These are phyloP conservation scores for Hysterium pulicare DNA, from an alignment of 2,329 filamentous ascomycete genomes.

Conservation along the genomic window DNA sequence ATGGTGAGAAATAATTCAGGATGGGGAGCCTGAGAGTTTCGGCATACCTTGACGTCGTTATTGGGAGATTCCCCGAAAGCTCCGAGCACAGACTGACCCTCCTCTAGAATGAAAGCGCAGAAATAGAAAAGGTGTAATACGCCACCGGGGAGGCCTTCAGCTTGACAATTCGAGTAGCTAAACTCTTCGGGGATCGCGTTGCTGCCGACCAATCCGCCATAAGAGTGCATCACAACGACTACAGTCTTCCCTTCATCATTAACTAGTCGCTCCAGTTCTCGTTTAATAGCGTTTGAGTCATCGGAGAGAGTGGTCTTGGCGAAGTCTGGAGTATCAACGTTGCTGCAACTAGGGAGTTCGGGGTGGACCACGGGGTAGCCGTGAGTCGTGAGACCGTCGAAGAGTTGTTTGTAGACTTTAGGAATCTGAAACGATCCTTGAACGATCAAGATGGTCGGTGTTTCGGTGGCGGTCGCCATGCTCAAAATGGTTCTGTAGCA, in stretches of 20 bases:
- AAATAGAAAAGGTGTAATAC: conserved; percentile 9
- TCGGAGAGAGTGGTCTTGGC: conserved; percentile 7
- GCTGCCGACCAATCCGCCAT: conserved; percentile 23
- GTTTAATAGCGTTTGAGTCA: conserved; percentile 13
- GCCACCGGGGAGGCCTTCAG: conserved; percentile 5
- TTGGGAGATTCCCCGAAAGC: conserved; percentile 8
- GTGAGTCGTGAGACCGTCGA: conserved; percentile 11
- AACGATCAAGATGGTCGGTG: conserved; percentile 22
- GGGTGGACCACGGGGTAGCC: conserved; percentile 19
- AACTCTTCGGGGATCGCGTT: conserved; percentile 19
- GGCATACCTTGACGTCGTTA: conserved; percentile 2
- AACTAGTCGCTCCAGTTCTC: conserved; percentile 6
- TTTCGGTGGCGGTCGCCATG: conserved; percentile 10
- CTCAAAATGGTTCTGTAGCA: no score
- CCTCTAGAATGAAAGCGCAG: conserved; percentile 9
- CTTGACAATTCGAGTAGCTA: conserved; percentile 9
- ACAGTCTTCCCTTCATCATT: conserved; percentile 20
- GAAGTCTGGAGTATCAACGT: conserved; percentile 17
- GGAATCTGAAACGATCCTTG: conserved; percentile 25
- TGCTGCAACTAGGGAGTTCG: conserved; percentile 12
- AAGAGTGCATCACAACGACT: conserved; percentile 26
- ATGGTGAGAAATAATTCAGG: neutral
- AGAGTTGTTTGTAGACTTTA: conserved; percentile 13
- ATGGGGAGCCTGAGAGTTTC: neutral
- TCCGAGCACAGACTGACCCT: conserved; percentile 5